Conservation (phyloP, 1,284 basidiomycete genomes). For the Pseudozyma thailandica region DNA sequence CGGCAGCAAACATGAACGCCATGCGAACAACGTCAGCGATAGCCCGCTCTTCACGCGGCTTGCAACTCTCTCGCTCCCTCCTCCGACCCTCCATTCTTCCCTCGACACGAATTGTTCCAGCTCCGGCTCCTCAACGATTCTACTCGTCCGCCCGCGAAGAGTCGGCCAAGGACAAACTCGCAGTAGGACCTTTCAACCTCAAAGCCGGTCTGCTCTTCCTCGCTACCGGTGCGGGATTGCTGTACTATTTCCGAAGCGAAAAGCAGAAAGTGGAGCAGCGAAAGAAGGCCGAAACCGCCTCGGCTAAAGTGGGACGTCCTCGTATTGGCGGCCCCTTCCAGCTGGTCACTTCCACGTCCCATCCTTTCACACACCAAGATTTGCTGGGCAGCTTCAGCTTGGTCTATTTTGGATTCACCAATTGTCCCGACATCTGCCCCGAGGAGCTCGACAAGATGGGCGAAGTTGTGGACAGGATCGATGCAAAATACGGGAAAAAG, state of each 20-base stretch:
- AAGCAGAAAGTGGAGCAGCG: conserved; percentile 71
- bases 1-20: conserved; percentile 16
- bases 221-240: conserved; percentile 81
- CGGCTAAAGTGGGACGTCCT: conserved; percentile 73
- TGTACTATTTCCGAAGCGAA: conserved; percentile 87
- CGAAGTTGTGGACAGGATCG: conserved; percentile 79
- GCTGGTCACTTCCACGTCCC: conserved; percentile 57
- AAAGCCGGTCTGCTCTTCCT: conserved; percentile 84
- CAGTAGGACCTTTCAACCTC: conserved; percentile 79
- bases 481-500: conserved; percentile 70
- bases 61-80: conserved; percentile 7
- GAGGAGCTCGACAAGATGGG: conserved; percentile 98
- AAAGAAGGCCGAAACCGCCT: conserved; percentile 46
- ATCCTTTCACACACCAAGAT: conserved; percentile 81
- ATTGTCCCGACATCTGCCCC: conserved; percentile 94
- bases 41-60: conserved; percentile 13
- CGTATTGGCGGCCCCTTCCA: conserved; percentile 89
- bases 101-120: background rate
- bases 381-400: conserved; percentile 81
- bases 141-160: conserved; percentile 38
- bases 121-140: background rate
- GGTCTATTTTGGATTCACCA: conserved; percentile 80
- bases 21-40: conserved; percentile 11
- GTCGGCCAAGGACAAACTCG: conserved; percentile 43
- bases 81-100: conserved; percentile 3